Percentiles rank a stretch among this genome's conserved stretches.
phyloP scores from a whole-genome alignment of 2,329 filamentous ascomycete genomes.

The Ophiostoma populinum region DNA sequence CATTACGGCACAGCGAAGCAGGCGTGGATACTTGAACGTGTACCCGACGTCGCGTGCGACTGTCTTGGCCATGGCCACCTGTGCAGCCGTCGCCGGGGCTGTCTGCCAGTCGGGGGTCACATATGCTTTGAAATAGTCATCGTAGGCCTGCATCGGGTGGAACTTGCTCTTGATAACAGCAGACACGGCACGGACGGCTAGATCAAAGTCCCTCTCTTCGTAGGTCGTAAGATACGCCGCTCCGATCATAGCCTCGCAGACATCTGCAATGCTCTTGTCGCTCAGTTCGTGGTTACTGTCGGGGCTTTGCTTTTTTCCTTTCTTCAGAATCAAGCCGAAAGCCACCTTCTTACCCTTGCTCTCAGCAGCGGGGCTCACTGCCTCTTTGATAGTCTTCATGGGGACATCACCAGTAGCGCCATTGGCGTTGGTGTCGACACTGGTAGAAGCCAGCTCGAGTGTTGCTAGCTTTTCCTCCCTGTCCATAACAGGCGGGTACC shows the following conservation, averaged over 20 bases:
- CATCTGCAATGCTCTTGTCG: constrained; percentile 85
- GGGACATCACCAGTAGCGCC: neutral
- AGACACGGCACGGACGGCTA: constrained; percentile 47
- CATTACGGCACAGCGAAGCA: constrained; percentile 71
- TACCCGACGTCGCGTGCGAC: constrained; percentile 42
- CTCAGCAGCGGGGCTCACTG: neutral
- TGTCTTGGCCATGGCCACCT: constrained; percentile 48
- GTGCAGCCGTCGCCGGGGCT: constrained; percentile 41
- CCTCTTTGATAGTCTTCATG: no score
- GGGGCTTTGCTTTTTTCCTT: constrained; percentile 46
- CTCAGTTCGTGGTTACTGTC: constrained; percentile 47
- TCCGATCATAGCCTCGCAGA: constrained; percentile 86
- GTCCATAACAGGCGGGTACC: constrained; percentile 54
- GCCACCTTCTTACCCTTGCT: neutral
- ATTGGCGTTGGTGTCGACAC: neutral
- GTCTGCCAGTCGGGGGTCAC: constrained; percentile 54
- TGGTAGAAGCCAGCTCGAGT: neutral
- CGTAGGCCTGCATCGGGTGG: constrained; percentile 52
- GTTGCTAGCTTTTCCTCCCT: constrained; percentile 1
- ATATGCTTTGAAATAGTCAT: constrained; percentile 58
- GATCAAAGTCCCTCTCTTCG: constrained; percentile 28
- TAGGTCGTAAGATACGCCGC: constrained; percentile 48
- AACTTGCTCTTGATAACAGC: constrained; percentile 50
- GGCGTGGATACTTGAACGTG: constrained; percentile 53
- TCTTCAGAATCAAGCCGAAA: constrained; percentile 46